phyloP scores from a whole-genome alignment of 208 protist genomes.

The Trypanosoma brucei region DNA sequence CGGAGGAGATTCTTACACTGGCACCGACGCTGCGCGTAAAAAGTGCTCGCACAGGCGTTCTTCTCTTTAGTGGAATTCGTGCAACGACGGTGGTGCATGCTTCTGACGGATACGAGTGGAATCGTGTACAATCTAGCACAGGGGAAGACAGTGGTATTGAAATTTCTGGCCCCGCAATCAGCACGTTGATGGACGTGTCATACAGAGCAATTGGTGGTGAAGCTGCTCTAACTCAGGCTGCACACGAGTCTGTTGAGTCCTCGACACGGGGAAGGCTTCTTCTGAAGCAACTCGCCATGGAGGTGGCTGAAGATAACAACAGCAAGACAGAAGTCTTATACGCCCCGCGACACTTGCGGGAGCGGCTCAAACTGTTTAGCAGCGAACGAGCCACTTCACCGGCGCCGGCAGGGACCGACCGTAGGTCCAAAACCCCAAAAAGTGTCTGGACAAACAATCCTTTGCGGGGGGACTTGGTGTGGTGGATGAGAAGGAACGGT shows the following conservation, averaged over 20 bases:
- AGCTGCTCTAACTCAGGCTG: constrained; percentile 40
- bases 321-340: constrained; percentile 1
- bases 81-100: constrained; percentile 53
- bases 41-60: constrained; percentile 31
- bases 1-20: constrained; percentile 38
- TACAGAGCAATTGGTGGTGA: constrained; percentile 51
- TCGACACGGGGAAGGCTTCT: constrained; percentile 45
- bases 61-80: constrained; percentile 76
- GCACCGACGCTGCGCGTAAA: constrained; percentile 62
- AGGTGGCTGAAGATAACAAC: constrained; percentile 12
- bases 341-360: constrained; percentile 8
- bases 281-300: constrained; percentile 51
- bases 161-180: constrained; percentile 52
- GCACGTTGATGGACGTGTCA: constrained; percentile 42
- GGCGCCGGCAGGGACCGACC: no score
- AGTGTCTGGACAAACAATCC: not conserved
- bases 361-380: constrained; percentile 14
- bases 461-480: not conserved
- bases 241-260: constrained; percentile 27
- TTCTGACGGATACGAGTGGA: constrained; percentile 34
- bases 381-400: not conserved
- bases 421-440: not conserved
- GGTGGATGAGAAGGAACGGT: not conserved
- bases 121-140: not conserved
- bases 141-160: constrained; percentile 17